phyloP scores from a whole-genome alignment of 352 stramenopile species.

The Pythium diclinum region DNA sequence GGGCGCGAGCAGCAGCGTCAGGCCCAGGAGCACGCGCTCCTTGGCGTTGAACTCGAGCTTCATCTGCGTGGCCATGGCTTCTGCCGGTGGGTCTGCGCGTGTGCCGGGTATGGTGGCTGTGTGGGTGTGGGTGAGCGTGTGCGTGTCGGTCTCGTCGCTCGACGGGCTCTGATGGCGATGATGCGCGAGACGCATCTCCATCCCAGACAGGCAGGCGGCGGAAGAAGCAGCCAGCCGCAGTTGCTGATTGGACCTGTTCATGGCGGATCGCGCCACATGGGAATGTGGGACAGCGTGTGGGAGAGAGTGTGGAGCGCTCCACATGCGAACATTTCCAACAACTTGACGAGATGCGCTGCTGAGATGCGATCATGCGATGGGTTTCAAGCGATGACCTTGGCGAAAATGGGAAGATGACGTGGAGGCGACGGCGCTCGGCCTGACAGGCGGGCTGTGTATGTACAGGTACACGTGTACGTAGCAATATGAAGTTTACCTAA shows the following conservation, averaged over 20 bases:
- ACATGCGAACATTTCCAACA: neutral
- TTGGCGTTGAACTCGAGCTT: slow-evolving; percentile 53
- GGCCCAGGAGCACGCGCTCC: slow-evolving; percentile 52
- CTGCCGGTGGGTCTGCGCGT: neutral
- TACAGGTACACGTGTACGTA: neutral
- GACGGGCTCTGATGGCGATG: neutral
- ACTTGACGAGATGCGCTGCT: neutral
- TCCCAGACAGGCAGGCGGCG: neutral
- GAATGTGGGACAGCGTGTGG: neutral
- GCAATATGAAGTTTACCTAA: neutral
- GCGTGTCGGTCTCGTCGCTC: neutral
- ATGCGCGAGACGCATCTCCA: neutral
- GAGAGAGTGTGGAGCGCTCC: neutral
- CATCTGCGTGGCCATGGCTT: slow-evolving; percentile 54
- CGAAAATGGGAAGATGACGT: neutral
- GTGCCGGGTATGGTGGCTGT: neutral
- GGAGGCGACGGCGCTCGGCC: neutral
- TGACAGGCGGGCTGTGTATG: neutral
- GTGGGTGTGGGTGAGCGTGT: neutral
- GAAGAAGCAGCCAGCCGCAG: too few species aligned
- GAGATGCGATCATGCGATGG: neutral
- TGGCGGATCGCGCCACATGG: neutral
- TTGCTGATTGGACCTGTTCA: neutral
- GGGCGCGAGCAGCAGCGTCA: slow-evolving; percentile 59
- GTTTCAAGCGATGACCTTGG: neutral